Evolutionary conservation across 179 eudicot genomes (phyloP), one percentile per base, ranked within the genome.

Genomic region (Beta corolliflora): DNA sequence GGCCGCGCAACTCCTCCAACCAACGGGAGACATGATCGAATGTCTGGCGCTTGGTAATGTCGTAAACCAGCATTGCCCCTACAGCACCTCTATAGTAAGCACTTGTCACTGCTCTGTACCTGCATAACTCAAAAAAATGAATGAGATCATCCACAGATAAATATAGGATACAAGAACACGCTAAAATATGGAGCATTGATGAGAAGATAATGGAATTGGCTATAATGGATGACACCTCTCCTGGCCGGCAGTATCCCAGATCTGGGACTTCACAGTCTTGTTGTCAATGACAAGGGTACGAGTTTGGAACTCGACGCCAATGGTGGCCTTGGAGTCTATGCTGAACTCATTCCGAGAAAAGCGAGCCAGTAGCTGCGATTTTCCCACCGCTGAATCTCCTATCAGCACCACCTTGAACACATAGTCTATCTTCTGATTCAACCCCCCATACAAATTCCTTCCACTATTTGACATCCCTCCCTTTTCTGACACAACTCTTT

Each of bases 341-440:
- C 54, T 76, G 45, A 76, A 76, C 41, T 76, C 79, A 60, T 76
- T 76, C 18, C 67, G 44, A 45, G 79, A 19, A 76, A 76, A 76
- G 16, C 79, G 79, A 54, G 79, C 79, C n/a, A 76, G 31, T 31
- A 76, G 70, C 31, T 76, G 79, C 5, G 68, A 76, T 60, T 76
- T 76, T 6, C 79, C 79, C 12, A 76, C 79, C 6, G 79, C 79
- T 45, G 66, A 76, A 76, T 76, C 79, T 45, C 79, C 79, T 41
- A 76, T 76, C 31, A 76, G n/a, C 53, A 76, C 79, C 68, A 76
- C 71, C 21, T 77, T 77, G 71, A 64, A 77, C 59, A 64, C 71
- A 48, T 77, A 77, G 31, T 77, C 80, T 8, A 64, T 48, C 45
- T 77, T 77, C 44, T 48, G 80, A 64, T 64, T 77, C 16, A 63